Conservation (phyloP, 2,329 filamentous ascomycete genomes). For the Aspergillus pseudoviridinutans region DNA sequence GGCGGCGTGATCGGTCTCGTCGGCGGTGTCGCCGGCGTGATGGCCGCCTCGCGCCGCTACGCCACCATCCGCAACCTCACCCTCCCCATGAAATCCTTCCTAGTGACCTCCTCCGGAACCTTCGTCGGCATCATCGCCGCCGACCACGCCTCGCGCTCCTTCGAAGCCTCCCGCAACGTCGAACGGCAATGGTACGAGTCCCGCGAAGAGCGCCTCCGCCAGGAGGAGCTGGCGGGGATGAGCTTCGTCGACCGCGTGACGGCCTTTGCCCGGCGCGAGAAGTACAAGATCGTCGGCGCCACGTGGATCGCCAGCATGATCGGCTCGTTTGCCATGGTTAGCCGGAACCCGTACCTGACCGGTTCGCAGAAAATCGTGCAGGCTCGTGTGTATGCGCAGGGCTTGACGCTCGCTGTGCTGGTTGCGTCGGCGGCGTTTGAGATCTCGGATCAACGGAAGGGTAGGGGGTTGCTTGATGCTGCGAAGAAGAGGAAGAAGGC, state of each 20-base stretch:
- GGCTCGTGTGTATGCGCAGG: conserved; percentile 91
- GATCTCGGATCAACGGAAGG: conserved; percentile 70
- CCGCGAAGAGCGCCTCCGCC: conserved; percentile 52
- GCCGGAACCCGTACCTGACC: conserved; percentile 69
- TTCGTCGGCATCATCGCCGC: conserved; percentile 86
- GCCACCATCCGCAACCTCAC: conserved; percentile 76
- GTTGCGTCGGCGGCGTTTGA: conserved; percentile 80
- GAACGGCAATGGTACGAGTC: conserved; percentile 63
- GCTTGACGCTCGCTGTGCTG: conserved; percentile 77
- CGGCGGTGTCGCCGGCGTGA: conserved; percentile 64
- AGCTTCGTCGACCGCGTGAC: conserved; percentile 57
- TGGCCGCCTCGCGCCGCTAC: conserved; percentile 67
- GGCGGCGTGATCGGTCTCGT: conserved; percentile 68
- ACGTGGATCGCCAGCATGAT: conserved; percentile 81
- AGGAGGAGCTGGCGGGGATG: conserved; percentile 55
- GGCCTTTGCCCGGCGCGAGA: conserved; percentile 72
- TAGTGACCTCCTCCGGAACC: conserved; percentile 75
- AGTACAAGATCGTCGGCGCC: conserved; percentile 79
- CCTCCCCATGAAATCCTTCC: conserved; percentile 84
- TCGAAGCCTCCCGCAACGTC: conserved; percentile 67
- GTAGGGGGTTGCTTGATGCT: conserved; percentile 45
- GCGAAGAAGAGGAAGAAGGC: conserved; percentile 73
- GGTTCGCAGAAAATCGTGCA: conserved; percentile 86
- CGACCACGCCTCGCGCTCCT: conserved; percentile 68
- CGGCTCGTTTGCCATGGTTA: conserved; percentile 68